Evolutionary conservation across 345 rosid species (phyloP).

Genomic region (Euphorbia lathyris): DNA sequence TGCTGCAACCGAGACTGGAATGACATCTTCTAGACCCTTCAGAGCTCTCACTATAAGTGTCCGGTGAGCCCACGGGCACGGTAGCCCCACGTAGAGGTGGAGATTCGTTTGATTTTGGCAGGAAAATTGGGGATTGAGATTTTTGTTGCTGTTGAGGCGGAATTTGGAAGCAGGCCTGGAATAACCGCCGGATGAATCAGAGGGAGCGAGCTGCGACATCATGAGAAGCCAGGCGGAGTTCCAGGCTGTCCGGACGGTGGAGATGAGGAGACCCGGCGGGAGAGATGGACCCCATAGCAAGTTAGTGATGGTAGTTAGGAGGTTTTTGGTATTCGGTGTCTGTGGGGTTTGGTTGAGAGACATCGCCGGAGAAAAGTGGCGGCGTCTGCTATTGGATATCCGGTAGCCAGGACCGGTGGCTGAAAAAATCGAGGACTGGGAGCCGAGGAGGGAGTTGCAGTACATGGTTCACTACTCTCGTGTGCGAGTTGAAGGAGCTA

Average conservation of each 20-base stretch:
- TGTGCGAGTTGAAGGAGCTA: too few species aligned
- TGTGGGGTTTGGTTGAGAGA: slow-evolving; percentile 22
- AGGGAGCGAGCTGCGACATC: slow-evolving; percentile 94
- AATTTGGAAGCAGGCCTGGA: slow-evolving; percentile 72
- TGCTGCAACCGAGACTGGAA: slow-evolving; percentile 63
- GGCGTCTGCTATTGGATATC: slow-evolving; percentile 13
- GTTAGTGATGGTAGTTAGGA: slow-evolving; percentile 47
- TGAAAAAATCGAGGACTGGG: slow-evolving; percentile 13
- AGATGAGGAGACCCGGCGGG: slow-evolving; percentile 83
- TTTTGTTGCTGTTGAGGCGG: slow-evolving; percentile 30
- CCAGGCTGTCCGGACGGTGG: slow-evolving; percentile 76
- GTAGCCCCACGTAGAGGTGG: slow-evolving; percentile 87
- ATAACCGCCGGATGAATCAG: slow-evolving; percentile 76
- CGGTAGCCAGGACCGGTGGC: slow-evolving; percentile 3
- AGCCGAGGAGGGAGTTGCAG: slow-evolving; percentile 21
- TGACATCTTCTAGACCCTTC: slow-evolving; percentile 67
- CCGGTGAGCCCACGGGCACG: slow-evolving; percentile 97
- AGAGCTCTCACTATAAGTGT: slow-evolving; percentile 75
- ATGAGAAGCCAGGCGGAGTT: slow-evolving; percentile 71
- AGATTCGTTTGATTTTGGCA: slow-evolving; percentile 34
- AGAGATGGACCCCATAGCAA: slow-evolving; percentile 90
- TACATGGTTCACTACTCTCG: slow-evolving; percentile 25
- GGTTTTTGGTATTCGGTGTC: slow-evolving; percentile 17
- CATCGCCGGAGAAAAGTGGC: slow-evolving; percentile 36
- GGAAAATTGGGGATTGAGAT: slow-evolving; percentile 25